Evolutionary conservation across 371 early-diverging fungal species (phyloP), one percentile per base, ranked within the genome.

Genomic region (Mucor saturninus): DNA sequence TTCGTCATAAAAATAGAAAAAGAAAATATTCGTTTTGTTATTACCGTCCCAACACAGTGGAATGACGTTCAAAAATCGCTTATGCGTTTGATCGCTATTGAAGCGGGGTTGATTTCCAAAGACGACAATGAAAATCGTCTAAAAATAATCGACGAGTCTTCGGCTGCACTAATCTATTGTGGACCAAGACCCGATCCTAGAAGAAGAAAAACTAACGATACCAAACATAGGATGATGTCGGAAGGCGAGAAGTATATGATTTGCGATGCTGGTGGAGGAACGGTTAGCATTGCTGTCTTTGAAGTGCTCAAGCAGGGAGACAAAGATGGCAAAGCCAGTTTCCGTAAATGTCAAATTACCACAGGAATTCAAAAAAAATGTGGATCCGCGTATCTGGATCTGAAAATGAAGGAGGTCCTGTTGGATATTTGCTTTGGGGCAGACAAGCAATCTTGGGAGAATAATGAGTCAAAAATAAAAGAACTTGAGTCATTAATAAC

Each of bases 21-120:
- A 29, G 56, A 50, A 5, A 31, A 32, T 13, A 62, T 56, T 32
- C 63, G 63, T 28, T 62, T 56, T 31, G 42, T 62, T 39, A 59
- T 80, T 28, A 80, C 81, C 0, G 78, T 80, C 1, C 78, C 81
- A 15, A 74, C 81, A 30, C 74, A 74, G 62, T 80, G 81, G 81
- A 64, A 76, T 3, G 81, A 80, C 39, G 65, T 68, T 10, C 74
- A 76, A 30, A 75, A 76, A 54, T 68, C 70, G 7, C 64, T 70
- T 14, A 74, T 80, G 76, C 68, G 81, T 59, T 64, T 67, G 13
- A 71, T 76, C 0, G 76, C 78, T 43, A 68, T 71, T 29, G 59
- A 74, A 31, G 74, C 81, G 3, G 81, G 81, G 2, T 59, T 77
- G 3, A 77, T 80, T 43, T 64, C 65, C 35, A 63, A 71, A 15